phyloP scores from a whole-genome alignment of 495 filamentous ascomycete genomes.

The Pyronema domesticum region DNA sequence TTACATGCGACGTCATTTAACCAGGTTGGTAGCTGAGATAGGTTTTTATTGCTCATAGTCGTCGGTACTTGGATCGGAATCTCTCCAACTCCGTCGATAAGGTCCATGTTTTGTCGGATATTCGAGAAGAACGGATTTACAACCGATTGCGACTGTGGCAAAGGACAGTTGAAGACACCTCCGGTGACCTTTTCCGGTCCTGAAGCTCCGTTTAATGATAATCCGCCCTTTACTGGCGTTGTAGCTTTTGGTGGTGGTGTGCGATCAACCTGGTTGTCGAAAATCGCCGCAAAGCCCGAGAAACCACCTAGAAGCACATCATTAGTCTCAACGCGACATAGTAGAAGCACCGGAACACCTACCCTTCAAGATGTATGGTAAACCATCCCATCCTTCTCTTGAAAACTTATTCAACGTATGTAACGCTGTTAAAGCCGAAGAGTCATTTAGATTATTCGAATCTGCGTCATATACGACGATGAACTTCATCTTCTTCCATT shows the following conservation, averaged over 20 bases:
- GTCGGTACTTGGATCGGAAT: conserved; percentile 57
- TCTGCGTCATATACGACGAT: conserved; percentile 76
- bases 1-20: conserved; percentile 46
- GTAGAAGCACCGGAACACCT: neutral
- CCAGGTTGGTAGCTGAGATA: conserved; percentile 51
- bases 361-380: conserved; percentile 49
- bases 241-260: conserved; percentile 27
- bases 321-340: conserved; percentile 4
- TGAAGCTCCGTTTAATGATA: conserved; percentile 34
- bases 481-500: conserved; percentile 52
- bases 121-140: conserved; percentile 89
- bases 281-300: conserved; percentile 31
- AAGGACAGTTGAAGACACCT: conserved; percentile 45
- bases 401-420: conserved; percentile 89
- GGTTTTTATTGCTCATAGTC: conserved; percentile 30
- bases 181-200: conserved; percentile 61
- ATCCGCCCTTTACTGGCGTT: conserved; percentile 25
- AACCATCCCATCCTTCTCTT: conserved; percentile 63
- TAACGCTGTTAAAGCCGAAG: conserved; percentile 42
- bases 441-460: conserved; percentile 62
- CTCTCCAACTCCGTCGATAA: conserved; percentile 85
- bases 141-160: conserved; percentile 48
- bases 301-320: conserved; percentile 31
- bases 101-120: conserved; percentile 91
- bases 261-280: conserved; percentile 33